Conservation (phyloP, 2,329 filamentous ascomycete species). For the Periconia macrospinosa region DNA sequence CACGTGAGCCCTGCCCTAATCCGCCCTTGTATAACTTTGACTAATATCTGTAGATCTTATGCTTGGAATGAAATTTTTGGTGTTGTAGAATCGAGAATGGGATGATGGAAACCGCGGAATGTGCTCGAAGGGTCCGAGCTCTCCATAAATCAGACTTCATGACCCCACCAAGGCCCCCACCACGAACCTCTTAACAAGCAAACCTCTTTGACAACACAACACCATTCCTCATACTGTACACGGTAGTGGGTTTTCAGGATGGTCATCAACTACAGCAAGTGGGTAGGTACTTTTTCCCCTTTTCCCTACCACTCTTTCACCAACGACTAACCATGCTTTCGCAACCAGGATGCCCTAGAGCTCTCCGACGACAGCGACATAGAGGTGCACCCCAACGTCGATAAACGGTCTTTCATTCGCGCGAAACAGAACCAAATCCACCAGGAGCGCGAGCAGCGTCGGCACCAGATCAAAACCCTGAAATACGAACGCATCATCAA, state of each 20-base stretch:
- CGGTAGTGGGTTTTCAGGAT: conserved; percentile 35
- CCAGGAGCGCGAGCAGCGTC: conserved; percentile 81
- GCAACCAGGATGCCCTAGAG: conserved; percentile 77
- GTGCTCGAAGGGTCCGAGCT: neutral
- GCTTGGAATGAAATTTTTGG: no score
- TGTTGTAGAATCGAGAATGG: neutral
- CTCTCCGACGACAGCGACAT: conserved; percentile 97
- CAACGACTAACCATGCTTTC: conserved; percentile 10
- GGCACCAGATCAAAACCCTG: conserved; percentile 84
- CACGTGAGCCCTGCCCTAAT: no score
- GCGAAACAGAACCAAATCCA: conserved; percentile 98
- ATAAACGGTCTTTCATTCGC: conserved; percentile 97
- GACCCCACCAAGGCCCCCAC: neutral
- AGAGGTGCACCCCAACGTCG: conserved; percentile 97
- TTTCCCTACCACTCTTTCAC: neutral
- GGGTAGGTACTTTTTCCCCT: conserved; percentile 51
- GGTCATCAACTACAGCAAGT: conserved; percentile 73
- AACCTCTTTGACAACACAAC: neutral
- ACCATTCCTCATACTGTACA: conserved; percentile 9
- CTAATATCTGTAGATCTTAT: no score
- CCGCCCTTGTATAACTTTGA: no score
- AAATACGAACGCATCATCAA: conserved; percentile 95
- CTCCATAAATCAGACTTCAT: neutral
- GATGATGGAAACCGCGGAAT: neutral
- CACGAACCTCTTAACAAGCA: neutral